Evolutionary conservation across 129 eudicot species (phyloP).

Genomic region (Chrysanthemum seticuspe): DNA sequence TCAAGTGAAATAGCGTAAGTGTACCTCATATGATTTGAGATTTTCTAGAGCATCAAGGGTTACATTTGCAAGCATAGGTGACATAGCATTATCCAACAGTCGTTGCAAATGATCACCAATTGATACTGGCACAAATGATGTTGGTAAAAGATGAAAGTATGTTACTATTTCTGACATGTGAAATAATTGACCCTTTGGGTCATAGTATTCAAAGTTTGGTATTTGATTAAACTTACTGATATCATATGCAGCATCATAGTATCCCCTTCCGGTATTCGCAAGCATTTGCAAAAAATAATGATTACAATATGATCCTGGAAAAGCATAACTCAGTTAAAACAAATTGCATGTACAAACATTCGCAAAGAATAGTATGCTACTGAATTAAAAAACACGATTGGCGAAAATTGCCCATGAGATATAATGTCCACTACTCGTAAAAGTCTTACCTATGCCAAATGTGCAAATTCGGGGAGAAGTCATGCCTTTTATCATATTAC

Average conservation of each 20-base stretch:
- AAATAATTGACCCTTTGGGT: too few species aligned
- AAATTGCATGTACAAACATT: not conserved
- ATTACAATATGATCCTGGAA: conserved; percentile 81
- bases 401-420: not conserved
- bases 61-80: conserved; percentile 60
- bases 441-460: conserved; percentile 72
- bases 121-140: conserved; percentile 45
- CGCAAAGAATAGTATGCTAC: not conserved
- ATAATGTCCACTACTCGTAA: not conserved
- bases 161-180: too few species aligned
- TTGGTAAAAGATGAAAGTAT: not conserved
- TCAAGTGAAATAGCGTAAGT: not conserved
- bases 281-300: conserved; percentile 88
- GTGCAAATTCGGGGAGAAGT: conserved; percentile 66
- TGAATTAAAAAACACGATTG: not conserved
- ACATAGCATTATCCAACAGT: conserved; percentile 47
- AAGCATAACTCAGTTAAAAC: not conserved
- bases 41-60: conserved; percentile 51
- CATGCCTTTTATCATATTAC: conserved; percentile 47
- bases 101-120: conserved; percentile 47
- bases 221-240: conserved; percentile 45
- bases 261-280: conserved; percentile 80
- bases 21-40: conserved; percentile 68
- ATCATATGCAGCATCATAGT: conserved; percentile 74
- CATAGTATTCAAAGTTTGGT: conserved; percentile 7